Base-by-base conservation (phyloP, 2,329 filamentous ascomycete genomes). In the Colletotrichum acutatum region DNA sequence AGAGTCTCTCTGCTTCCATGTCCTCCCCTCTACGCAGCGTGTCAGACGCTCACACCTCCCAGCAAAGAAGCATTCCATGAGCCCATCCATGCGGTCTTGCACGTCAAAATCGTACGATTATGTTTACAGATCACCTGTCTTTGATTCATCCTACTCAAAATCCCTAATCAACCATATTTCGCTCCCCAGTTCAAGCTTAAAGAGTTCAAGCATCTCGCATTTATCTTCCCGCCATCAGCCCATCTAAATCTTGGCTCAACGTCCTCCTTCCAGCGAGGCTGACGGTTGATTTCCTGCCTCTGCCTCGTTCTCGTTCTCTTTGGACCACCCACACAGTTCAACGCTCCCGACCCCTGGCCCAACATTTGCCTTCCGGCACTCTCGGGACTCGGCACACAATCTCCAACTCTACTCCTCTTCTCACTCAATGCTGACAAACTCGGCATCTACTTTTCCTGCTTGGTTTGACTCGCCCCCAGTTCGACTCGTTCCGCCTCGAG, bases 61-160 rank as follows among this genome's bases (percentile, higher is more conserved):
- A 72, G 70, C 66, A 70, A 58, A 70, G 46, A 65, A 42, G 63
- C 46, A 65, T 63, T 68, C 63, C 59, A 74, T 74, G 69, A 65
- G 64, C 46, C 72, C 72, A 74, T 72, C 64, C 65, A 59, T 61
- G 65, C 42, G 53, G 37, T 46, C 72, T 62, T 66, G 46, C 26
- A 69, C 64, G 64, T 72, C 69, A 72, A 49, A 74, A 56, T 74
- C 72, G 72, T 74, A 74, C 72, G 72, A 74, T 68, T 32, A 42
- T 74, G 72, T 74, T 74, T 72, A 72, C 59, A 69, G 69, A 74
- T 74, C 72, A 72, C 59, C 72, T 72, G 72, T 74, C 69, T 46
- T 68, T 74, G 72, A 64, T 68, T 68, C 54, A 65, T 26, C 32
- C 37, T 65, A 32, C 49, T 46, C 8, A 42, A 28, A 65, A 63